Conservation (phyloP, 345 rosid genomes). For the Moringa oleifera region DNA sequence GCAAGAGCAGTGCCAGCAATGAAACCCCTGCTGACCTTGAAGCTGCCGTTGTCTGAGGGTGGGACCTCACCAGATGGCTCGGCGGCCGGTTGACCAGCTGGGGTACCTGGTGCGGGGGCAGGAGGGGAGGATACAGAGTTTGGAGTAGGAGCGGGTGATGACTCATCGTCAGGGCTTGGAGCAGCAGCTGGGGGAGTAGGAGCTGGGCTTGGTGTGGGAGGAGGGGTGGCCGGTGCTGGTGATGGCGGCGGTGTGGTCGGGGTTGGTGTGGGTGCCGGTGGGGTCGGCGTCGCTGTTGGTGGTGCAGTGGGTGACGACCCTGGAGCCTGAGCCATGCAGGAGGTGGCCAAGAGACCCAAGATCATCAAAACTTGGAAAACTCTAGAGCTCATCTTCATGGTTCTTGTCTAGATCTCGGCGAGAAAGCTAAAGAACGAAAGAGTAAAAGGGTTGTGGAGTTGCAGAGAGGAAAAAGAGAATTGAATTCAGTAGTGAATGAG, state of each 20-base stretch:
- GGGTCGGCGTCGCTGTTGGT: slow-evolving; percentile 17
- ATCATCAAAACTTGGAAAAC: slow-evolving; percentile 43
- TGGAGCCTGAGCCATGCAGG: slow-evolving; percentile 72
- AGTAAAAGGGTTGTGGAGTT: not conserved
- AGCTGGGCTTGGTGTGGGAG: slow-evolving; percentile 23
- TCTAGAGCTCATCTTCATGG: slow-evolving; percentile 40
- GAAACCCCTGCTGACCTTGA: slow-evolving; percentile 27
- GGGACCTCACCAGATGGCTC: slow-evolving; percentile 14
- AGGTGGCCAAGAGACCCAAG: slow-evolving; percentile 59
- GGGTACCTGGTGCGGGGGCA: slow-evolving; percentile 17
- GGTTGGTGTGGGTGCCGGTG: slow-evolving; percentile 16
- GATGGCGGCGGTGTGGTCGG: slow-evolving; percentile 21
- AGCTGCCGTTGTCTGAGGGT: slow-evolving; percentile 15
- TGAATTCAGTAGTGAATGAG: slow-evolving; percentile 13
- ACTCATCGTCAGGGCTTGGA: too few relatives aligned
- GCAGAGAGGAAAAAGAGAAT: slow-evolving; percentile 1
- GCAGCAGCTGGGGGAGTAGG: slow-evolving; percentile 36
- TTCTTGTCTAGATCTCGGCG: too few relatives aligned
- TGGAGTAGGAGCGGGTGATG: slow-evolving; percentile 14
- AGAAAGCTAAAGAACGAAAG: not conserved
- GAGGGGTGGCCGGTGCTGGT: slow-evolving; percentile 11
- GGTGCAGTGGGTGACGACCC: slow-evolving; percentile 35
- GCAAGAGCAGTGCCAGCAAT: slow-evolving; percentile 44
- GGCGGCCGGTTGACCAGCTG: slow-evolving; percentile 12
- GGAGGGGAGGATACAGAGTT: slow-evolving; percentile 22